Conservation (phyloP, 148 eudicot genomes). For the Dianthus caryophyllus region DNA sequence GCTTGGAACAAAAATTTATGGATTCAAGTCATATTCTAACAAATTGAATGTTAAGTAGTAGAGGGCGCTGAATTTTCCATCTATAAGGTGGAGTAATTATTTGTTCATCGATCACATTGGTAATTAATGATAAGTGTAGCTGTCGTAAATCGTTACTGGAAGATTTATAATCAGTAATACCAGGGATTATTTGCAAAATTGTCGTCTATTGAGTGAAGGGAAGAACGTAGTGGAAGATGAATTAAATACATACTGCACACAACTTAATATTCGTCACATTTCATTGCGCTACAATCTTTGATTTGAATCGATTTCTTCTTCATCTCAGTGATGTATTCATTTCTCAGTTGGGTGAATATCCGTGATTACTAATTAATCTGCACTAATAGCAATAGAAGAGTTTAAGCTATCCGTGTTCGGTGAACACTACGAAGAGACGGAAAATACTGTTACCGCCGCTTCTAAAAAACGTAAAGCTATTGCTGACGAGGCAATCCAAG, state of each 20-base stretch:
- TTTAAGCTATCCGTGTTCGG: constrained; percentile 77
- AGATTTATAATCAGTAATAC: too few species aligned
- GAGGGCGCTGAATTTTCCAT: background rate
- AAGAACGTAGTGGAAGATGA: background rate
- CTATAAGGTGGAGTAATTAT: background rate
- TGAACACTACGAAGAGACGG: constrained; percentile 51
- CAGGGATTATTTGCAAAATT: too few species aligned
- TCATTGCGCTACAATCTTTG: too few species aligned
- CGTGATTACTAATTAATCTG: background rate
- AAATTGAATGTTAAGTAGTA: background rate
- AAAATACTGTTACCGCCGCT: constrained; percentile 33
- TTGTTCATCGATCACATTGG: background rate
- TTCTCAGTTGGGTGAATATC: too few species aligned
- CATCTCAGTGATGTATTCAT: background rate
- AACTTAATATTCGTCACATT: background rate
- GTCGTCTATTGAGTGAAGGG: background rate
- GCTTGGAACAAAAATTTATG: too few species aligned
- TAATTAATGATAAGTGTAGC: background rate
- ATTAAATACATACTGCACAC: too few species aligned
- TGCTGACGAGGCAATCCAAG: constrained; percentile 56
- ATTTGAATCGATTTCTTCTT: too few species aligned
- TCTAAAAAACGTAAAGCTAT: constrained; percentile 71
- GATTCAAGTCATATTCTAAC: too few species aligned
- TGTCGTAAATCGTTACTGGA: too few species aligned
- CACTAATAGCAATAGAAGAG: constrained; percentile 74